Conservation (phyloP, 345 rosid species). For the Sisymbrium altissimum region DNA sequence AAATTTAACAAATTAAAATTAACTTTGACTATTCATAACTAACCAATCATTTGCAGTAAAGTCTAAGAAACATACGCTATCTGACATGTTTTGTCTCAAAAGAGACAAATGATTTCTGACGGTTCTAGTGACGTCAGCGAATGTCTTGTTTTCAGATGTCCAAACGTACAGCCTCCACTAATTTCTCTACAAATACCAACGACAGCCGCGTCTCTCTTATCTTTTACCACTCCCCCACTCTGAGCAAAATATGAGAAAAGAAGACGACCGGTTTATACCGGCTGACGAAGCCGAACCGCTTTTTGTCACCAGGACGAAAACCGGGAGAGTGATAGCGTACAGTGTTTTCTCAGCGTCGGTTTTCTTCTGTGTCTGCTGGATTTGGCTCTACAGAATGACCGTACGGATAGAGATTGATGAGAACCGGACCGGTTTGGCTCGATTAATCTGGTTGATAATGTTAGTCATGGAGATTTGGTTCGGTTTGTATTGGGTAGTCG, state of each 20-base stretch:
- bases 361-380: constrained; percentile 33
- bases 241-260: not conserved
- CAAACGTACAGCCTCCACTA: not conserved
- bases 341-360: constrained; percentile 35
- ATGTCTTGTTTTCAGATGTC: not conserved
- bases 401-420: constrained; percentile 25
- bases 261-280: constrained; percentile 13
- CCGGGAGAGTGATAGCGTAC: constrained; percentile 25
- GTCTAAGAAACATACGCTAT: not conserved
- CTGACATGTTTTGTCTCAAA: not conserved
- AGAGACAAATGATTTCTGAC: not conserved
- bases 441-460: constrained; percentile 46
- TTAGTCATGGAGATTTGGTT: constrained; percentile 42
- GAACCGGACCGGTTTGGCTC: constrained; percentile 9
- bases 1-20: not conserved
- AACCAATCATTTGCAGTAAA: not conserved
- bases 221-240: not conserved
- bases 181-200: not conserved
- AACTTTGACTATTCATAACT: not conserved
- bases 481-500: constrained; percentile 49
- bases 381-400: constrained; percentile 38
- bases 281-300: constrained; percentile 22
- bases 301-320: constrained; percentile 8
- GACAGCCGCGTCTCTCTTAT: not conserved
- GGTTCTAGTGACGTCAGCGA: constrained; percentile 5